phyloP scores from a whole-genome alignment of 2,329 filamentous ascomycete species.

The Aaosphaeria arxii region DNA sequence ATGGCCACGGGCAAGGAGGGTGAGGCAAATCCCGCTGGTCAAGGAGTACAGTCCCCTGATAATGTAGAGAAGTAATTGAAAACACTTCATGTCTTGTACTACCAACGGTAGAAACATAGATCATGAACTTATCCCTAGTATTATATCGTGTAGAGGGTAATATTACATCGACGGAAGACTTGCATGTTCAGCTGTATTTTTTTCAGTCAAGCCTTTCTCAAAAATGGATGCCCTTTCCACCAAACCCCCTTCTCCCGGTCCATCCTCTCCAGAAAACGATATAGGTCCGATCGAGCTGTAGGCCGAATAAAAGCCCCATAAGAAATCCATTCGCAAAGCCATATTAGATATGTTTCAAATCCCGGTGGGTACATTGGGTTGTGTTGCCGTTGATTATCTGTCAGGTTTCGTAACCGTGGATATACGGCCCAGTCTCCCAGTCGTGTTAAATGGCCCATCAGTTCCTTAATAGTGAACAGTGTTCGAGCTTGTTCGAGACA shows the following conservation, averaged over 20 bases:
- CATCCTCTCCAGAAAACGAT: conserved; percentile 8
- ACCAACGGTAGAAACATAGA: too few relatives aligned
- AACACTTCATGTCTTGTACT: too few relatives aligned
- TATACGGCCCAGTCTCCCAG: conserved; percentile 6
- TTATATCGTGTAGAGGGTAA: too few relatives aligned
- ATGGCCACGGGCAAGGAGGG: too few relatives aligned
- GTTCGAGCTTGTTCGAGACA: neutral
- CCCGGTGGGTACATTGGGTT: conserved; percentile 10
- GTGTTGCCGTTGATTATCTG: conserved; percentile 2
- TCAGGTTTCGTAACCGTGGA: neutral
- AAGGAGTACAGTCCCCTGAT: too few relatives aligned
- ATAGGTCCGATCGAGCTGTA: conserved; percentile 1
- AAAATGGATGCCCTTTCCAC: conserved; percentile 5
- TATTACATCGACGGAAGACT: too few relatives aligned
- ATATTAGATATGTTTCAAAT: conserved; percentile 8
- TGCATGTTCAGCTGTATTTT: too few relatives aligned
- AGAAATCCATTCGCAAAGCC: conserved; percentile 11
- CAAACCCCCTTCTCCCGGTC: conserved; percentile 5
- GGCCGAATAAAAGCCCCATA: conserved; percentile 7
- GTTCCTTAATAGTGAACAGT: conserved; percentile 1
- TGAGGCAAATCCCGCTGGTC: too few relatives aligned
- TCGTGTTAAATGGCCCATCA: conserved; percentile 5
- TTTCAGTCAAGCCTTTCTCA: neutral
- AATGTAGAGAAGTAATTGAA: too few relatives aligned
- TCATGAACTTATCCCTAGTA: too few relatives aligned